phyloP scores from a whole-genome alignment of 345 rosid genomes.

The Corchorus capsularis region DNA sequence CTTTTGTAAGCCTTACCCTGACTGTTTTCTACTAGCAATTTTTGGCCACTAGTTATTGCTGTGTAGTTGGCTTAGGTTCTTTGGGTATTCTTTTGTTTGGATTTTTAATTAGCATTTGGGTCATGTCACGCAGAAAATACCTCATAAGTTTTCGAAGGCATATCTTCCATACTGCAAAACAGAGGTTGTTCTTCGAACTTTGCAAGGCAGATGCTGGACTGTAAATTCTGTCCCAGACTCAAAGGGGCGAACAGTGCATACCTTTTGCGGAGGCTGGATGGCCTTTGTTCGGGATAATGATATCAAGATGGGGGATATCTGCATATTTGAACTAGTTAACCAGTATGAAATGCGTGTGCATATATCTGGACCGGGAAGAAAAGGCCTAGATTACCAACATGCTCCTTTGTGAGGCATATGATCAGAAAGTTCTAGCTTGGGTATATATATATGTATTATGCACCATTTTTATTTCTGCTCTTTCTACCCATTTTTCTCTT shows the following conservation, averaged over 20 bases:
- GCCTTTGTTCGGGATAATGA: conserved; percentile 63
- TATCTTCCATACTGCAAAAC: conserved; percentile 59
- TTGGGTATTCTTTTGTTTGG: not conserved
- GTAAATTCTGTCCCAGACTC: conserved; percentile 72
- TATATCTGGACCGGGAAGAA: conserved; percentile 45
- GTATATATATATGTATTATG: conserved; percentile 12
- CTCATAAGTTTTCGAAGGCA: conserved; percentile 53
- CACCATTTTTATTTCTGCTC: not conserved
- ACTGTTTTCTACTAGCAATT: not conserved
- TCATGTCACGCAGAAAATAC: conserved; percentile 52
- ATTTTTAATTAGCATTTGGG: conserved; percentile 6
- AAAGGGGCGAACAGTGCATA: conserved; percentile 50
- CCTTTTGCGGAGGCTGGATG: conserved; percentile 73
- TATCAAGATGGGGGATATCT: conserved; percentile 52
- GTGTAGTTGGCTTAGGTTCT: not conserved
- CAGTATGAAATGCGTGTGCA: conserved; percentile 57
- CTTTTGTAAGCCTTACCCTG: too few species aligned
- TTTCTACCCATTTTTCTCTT: not conserved
- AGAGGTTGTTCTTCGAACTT: conserved; percentile 50
- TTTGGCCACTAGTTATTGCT: not conserved
- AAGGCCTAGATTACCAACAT: conserved; percentile 19
- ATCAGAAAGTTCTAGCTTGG: not conserved
- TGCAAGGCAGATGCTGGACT: conserved; percentile 51
- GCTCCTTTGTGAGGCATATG: conserved; percentile 21
- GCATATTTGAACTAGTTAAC: conserved; percentile 63